Base-by-base conservation (phyloP, 306 rosid genomes). In the Lablab purpureus region DNA sequence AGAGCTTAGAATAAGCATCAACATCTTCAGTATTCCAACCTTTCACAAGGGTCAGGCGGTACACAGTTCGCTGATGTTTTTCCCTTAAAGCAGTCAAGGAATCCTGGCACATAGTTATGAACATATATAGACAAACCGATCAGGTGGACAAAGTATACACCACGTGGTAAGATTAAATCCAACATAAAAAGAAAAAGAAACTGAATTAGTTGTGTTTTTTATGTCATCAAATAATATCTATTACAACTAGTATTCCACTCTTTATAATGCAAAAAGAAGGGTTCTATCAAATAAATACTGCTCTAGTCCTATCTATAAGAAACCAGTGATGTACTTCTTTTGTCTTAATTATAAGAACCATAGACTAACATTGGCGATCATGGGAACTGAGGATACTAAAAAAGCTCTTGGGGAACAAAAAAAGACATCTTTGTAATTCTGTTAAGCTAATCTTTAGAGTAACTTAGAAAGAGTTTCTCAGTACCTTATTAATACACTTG, bases 11-110 rank as follows among this genome's bases (percentile, higher is more conserved):
- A 79, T 95, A 95, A 78, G 97, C 97, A 77, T 95, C 98, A 19
- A 93, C 75, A 7, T 93, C 99, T 82, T 91, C 94, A 43, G 92
- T 87, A 78, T 95, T 95, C 99, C 99, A 95, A 37, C 99, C 99
- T 84, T 93, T 95, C 49, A 95, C 99, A 63, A 95, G 84, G 60
- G 99, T 95, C 81, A 95, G 73, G 58, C 99, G 98, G 84, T 95
- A 95, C 65, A 95, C 99, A 56, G 99, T 95, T 78, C 99, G 90
- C 85, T 95, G 99, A 50, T 95, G 93, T 87, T 93, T 95, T 37
- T 93, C 96, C 75, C 41, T 85, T 19, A 95, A 87, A 78, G 97
- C 85, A 83, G 85, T 93, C 86, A 95, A 81, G 71, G 99, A 95
- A 84, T 91, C 96, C 99, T 95, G 85, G 71, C n/a, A 79, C 58